phyloP scores from a whole-genome alignment of 768 basidiomycete species.

The Coprinopsis strossmayeri region DNA sequence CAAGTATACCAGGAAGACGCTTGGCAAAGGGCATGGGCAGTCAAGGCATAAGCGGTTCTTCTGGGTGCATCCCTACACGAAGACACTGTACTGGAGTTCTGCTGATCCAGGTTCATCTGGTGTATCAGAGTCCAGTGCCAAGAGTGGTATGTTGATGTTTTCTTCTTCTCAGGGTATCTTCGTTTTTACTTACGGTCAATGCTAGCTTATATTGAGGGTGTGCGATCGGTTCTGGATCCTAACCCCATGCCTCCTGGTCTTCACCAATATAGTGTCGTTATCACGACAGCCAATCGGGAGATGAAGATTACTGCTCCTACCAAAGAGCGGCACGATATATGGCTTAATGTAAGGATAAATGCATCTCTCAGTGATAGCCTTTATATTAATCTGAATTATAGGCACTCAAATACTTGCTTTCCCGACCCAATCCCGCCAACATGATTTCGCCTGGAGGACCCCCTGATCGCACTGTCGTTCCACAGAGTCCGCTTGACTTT shows the following conservation, averaged over 20 bases:
- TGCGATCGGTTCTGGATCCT: slow-evolving; percentile 86
- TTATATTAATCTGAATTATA: slow-evolving; percentile 22
- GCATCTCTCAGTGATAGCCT: slow-evolving; percentile 10
- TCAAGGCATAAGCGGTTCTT: slow-evolving; percentile 92
- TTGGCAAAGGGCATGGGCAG: slow-evolving; percentile 89
- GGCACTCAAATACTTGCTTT: slow-evolving; percentile 88
- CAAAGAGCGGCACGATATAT: slow-evolving; percentile 94
- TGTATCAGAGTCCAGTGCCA: slow-evolving; percentile 88
- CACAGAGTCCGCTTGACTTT: slow-evolving; percentile 44
- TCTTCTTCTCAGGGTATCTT: background rate
- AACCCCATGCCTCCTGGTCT: slow-evolving; percentile 95
- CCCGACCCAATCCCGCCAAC: slow-evolving; percentile 50
- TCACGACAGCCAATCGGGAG: slow-evolving; percentile 90
- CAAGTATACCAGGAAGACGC: slow-evolving; percentile 88
- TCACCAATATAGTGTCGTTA: slow-evolving; percentile 87
- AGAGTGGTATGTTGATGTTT: slow-evolving; percentile 72
- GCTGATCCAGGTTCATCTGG: slow-evolving; percentile 87
- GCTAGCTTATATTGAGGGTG: slow-evolving; percentile 88
- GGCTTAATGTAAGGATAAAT: slow-evolving; percentile 68
- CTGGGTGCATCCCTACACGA: slow-evolving; percentile 99
- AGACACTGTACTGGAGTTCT: slow-evolving; percentile 95
- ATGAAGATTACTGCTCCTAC: slow-evolving; percentile 98
- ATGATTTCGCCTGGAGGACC: slow-evolving; percentile 32
- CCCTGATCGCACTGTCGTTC: slow-evolving; percentile 25
- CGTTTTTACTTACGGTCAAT: background rate